Base-by-base conservation (phyloP, 306 rosid species). In the Coriaria nepalensis region DNA sequence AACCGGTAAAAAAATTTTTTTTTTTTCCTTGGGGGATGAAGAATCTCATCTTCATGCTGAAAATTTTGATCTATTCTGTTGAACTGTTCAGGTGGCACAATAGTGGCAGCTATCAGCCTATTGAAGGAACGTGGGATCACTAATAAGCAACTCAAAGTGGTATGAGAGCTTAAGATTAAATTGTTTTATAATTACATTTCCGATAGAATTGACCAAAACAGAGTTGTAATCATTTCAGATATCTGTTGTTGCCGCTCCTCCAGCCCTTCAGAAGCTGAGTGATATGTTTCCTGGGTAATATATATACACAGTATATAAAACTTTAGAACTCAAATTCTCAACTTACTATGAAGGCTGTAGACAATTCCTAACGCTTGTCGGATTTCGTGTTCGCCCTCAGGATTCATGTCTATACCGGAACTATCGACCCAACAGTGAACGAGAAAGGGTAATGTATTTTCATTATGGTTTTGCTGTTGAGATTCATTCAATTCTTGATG, bases 261-360 rank as follows among this genome's bases (percentile, higher is more conserved):
- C 94, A 0, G 98, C 98, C 40, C 95, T 90, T 60, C 80, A 81
- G 71, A 90, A 85, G 67, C 92, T 85, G 6, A 79, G 95, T 5
- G 95, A 90, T 65, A 83, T 73, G 47, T 90, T 85, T 61, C 95
- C 95, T 9, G 98, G 98, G 98, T 85, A 77, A 47, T 36, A 47
- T n/a, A n/a, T n/a, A n/a, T n/a, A n/a, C n/a, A n/a, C n/a, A n/a
- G 15, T 8, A 34, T 53, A 60, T 13, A 12, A 38, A n/a, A 15
- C 43, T 55, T 4, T 12, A 45, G 35, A 35, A 20, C 14, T 37
- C 37, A 9, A 38, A 37, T 8, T 2, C 8, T 2, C n/a, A 41
- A 9, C 53, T 14, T 36, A 45, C 4, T 15, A 13, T 5, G 11
- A 54, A 9, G 41, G 13, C 36, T 56, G 37, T 11, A 6, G 8